Evolutionary conservation across 306 rosid species (phyloP), one percentile per base, ranked within the genome.

Genomic region (Alnus rubra): DNA sequence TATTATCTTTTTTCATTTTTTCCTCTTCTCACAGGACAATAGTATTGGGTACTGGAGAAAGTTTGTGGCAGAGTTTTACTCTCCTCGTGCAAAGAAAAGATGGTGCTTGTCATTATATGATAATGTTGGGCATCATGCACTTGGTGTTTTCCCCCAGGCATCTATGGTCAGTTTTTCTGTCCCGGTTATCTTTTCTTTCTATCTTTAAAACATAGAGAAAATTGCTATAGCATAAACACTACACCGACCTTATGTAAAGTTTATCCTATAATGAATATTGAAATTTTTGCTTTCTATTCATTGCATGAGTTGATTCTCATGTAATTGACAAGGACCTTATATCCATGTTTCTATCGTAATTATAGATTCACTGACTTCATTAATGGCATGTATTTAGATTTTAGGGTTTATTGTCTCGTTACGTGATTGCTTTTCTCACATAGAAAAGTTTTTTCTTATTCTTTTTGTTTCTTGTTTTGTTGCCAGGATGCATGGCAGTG

Each of bases 1-100:
- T 39, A 18, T 19, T 69, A n/a, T 58, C 52, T 23, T 69, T 56
- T 55, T 76, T 83, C 28, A 18, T 9, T 33, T 81, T 79, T 65
- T 39, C 35, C 71, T 73, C 77, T 72, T 77, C 73, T 81, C 70
- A 75, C 89, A 96, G 99, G 98, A 96, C 58, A 96, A 93, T 69
- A 84, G 90, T 73, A 89, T 96, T 83, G 97, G 94, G n/a, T 96
- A 96, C 84, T 96, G 99, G 99, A 93, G 94, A 80, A 96, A 96
- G 86, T 96, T 96, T 87, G 98, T 96, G 72, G 84, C 96, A 12
- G 98, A 93, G 79, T 96, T 93, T 84, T 96, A 96, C 86, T 90
- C 99, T 50, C 98, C 97, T 69, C 96, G 96, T 28, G 97, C 99
- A 52, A 96, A 90, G 89, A 92, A 93, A 80, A 85, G 98, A 64